These are phyloP conservation scores for Cubamyces sp. DNA, from an alignment of 768 basidiomycete genomes.

Conservation along the genomic window DNA sequence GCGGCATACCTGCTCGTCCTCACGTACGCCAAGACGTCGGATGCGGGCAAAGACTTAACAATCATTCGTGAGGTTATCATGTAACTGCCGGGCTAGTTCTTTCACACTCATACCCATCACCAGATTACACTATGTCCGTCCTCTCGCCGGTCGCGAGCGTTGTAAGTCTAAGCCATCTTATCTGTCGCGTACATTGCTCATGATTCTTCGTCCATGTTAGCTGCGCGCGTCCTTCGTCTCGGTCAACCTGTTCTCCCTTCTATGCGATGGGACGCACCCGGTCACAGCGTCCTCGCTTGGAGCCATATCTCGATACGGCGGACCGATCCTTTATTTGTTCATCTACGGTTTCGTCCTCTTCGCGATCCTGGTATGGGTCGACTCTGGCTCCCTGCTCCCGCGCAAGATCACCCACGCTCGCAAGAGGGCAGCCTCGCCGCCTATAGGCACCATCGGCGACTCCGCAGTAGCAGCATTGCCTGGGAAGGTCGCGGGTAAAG, in stretches of 20 bases:
- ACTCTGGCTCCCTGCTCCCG: conserved; percentile 64
- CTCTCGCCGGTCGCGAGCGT: conserved; percentile 70
- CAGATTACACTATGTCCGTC: conserved; percentile 69
- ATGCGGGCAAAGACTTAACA: conserved; percentile 56
- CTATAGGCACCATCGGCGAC: not conserved
- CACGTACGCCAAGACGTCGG: conserved; percentile 69
- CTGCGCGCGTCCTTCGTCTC: conserved; percentile 74
- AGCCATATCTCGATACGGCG: conserved; percentile 63
- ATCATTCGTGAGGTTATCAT: conserved; percentile 51
- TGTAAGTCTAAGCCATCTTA: conserved; percentile 45
- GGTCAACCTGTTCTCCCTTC: conserved; percentile 73
- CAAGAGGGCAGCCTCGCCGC: conserved; percentile 2
- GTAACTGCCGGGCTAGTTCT: not conserved
- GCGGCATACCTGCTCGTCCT: conserved; percentile 71
- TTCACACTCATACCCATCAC: not conserved
- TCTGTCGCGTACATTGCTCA: not conserved
- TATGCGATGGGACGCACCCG: conserved; percentile 59
- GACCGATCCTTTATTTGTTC: conserved; percentile 76
- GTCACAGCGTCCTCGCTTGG: conserved; percentile 54
- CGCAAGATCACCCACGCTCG: conserved; percentile 34
- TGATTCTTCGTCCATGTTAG: conserved; percentile 37
- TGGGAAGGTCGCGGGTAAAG: conserved; percentile 35
- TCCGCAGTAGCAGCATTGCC: not conserved
- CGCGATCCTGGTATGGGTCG: conserved; percentile 67
- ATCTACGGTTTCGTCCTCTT: conserved; percentile 62